A percentile compares a stretch with the other conserved stretches of the same genome.
phyloP scores from a whole-genome alignment of 2,329 filamentous ascomycete species.

The Fusarium sp. region DNA sequence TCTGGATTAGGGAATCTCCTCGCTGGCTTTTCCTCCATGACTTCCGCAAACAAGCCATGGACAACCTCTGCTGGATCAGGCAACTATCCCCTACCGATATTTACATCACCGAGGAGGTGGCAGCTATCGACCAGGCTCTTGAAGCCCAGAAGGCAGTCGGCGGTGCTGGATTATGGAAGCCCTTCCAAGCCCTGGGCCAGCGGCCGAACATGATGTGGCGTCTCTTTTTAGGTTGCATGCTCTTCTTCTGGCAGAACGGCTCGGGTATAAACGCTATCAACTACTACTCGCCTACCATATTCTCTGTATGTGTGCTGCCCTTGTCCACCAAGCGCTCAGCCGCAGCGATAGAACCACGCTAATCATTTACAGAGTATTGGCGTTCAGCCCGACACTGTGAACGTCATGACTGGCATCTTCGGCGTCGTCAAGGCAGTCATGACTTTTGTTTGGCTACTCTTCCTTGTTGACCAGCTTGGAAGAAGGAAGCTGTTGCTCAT shows the following conservation, averaged over 20 bases:
- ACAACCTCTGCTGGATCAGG: conserved; percentile 66
- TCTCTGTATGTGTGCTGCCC: conserved; percentile 13
- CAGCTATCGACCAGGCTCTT: conserved; percentile 31
- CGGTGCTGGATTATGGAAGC: conserved; percentile 54
- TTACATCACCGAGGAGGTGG: conserved; percentile 46
- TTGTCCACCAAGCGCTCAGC: not conserved
- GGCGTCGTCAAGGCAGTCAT: conserved; percentile 73
- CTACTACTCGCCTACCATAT: conserved; percentile 39
- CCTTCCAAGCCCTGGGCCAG: conserved; percentile 30
- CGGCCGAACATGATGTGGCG: conserved; percentile 64
- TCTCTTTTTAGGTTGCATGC: conserved; percentile 70
- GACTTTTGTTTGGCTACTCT: conserved; percentile 72
- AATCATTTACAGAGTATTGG: conserved; percentile 22
- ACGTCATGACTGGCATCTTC: conserved; percentile 72
- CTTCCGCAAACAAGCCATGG: conserved; percentile 60
- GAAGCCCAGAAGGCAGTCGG: conserved; percentile 71
- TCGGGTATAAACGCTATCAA: conserved; percentile 55
- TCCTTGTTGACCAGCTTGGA: conserved; percentile 68
- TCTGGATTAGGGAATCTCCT: conserved; percentile 66
- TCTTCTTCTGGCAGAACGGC: conserved; percentile 76
- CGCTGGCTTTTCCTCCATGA: conserved; percentile 69
- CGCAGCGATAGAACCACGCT: not conserved
- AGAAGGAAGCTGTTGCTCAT: conserved; percentile 64
- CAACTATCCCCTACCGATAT: conserved; percentile 58
- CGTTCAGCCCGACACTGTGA: conserved; percentile 32